Evolutionary conservation across 495 filamentous ascomycete species (phyloP).

Genomic region (Saxispiralis lemnorum): DNA sequence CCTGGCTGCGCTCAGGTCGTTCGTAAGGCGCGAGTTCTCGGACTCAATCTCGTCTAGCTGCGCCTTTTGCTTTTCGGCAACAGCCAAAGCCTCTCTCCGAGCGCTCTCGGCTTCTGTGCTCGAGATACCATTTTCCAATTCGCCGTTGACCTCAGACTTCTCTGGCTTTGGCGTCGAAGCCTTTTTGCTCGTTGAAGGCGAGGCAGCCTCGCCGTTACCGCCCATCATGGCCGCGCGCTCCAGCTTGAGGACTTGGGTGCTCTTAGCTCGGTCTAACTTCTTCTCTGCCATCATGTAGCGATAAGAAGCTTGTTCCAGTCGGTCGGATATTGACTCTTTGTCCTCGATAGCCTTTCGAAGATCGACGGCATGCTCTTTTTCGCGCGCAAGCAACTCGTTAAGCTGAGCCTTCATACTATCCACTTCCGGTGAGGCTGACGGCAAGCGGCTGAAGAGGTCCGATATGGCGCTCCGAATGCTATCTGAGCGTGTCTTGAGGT

Average conservation of each 20-base stretch:
- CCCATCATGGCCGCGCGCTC: constrained; percentile 70
- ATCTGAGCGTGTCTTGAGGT: constrained; percentile 44
- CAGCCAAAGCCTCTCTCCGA: constrained; percentile 52
- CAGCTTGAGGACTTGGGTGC: constrained; percentile 74
- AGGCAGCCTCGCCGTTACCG: constrained; percentile 29
- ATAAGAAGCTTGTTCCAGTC: constrained; percentile 66
- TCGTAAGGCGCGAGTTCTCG: constrained; percentile 63
- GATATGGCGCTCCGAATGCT: constrained; percentile 46
- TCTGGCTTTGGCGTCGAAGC: constrained; percentile 21
- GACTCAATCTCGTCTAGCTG: constrained; percentile 61
- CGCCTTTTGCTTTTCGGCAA: constrained; percentile 65
- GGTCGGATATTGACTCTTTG: constrained; percentile 65
- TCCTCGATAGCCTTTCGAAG: constrained; percentile 59
- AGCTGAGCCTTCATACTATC: constrained; percentile 56
- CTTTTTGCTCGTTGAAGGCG: constrained; percentile 10
- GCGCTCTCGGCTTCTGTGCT: constrained; percentile 47
- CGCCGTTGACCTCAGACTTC: constrained; percentile 38
- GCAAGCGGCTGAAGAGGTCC: constrained; percentile 31
- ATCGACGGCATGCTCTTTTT: constrained; percentile 64
- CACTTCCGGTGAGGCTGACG: constrained; percentile 39
- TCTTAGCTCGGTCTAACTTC: constrained; percentile 73
- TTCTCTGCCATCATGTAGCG: constrained; percentile 91
- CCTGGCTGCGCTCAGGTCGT: constrained; percentile 56
- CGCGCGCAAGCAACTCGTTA: constrained; percentile 51
- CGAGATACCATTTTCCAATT: constrained; percentile 30